Evolutionary conservation across 352 stramenopile genomes (phyloP), one percentile per base, ranked within the genome.

Genomic region (Ochromonadaceae sp.): DNA sequence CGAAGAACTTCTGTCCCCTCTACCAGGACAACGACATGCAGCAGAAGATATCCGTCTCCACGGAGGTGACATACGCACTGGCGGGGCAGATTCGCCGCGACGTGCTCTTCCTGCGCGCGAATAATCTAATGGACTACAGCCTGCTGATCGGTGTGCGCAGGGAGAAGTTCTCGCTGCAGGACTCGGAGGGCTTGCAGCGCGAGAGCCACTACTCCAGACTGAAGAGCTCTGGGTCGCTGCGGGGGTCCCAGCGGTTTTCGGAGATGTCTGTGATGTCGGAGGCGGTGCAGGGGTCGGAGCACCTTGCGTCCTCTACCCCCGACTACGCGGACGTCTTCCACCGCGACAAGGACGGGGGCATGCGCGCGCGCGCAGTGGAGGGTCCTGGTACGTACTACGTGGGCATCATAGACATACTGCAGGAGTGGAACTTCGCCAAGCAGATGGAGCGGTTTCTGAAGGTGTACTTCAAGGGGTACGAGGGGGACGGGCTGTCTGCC

Each of bases 71-170:
- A 7, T 89, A 89, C 61, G 81, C 89, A 60, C 50, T 90, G 30
- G 85, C 78, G 1, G 82, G 77, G 41, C 86, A 86, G 59, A 70
- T 91, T 34, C 86, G 85, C 47, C 15, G 30, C 44, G 53, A 61
- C 36, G 48, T 7, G 20, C n/a, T 22, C 20, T 61, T 61, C 36
- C 22, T 61, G 9, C 31, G 31, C n/a, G 53, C 26, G 34, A 48
- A 15, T 35, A 50, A 50, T 52, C 38, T 91, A 71, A 92, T 92
- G 84, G 84, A 92, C 72, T 92, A 92, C 65, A 87, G 77, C 61
- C 74, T 92, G 31, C 70, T 92, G 0, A 79, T 90, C 0, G 53
- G 53, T 26, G 53, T 61, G 17, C 17, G 25, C 28, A 10, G 53
- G 26, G 34, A 50, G 32, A 10, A 30, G 20, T 61, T 61, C 36